Conservation (phyloP, 768 basidiomycete genomes). For the Grammothele lineata region DNA sequence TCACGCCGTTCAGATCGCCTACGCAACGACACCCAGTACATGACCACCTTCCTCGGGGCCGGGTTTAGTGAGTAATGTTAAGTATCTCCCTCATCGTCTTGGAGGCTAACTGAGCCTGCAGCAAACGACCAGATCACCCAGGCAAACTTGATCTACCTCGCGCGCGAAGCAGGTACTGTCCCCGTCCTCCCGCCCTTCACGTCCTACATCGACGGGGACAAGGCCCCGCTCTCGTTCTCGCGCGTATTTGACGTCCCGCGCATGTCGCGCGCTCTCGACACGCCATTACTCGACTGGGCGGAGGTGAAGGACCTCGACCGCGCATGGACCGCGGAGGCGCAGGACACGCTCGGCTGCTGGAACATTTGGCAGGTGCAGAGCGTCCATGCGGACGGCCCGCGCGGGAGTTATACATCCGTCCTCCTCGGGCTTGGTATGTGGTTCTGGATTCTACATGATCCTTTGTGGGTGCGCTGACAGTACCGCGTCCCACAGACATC, state of each 20-base stretch:
- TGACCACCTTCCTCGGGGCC: conserved; percentile 70
- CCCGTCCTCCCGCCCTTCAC: conserved; percentile 38
- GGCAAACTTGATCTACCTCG: conserved; percentile 40
- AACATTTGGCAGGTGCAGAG: conserved; percentile 36
- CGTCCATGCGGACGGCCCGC: conserved; percentile 21
- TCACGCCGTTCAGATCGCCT: conserved; percentile 40
- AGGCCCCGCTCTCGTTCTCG: conserved; percentile 30
- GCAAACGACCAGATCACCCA: conserved; percentile 75
- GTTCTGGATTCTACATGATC: conserved; percentile 2
- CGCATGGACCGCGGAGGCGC: conserved; percentile 11
- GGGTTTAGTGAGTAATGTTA: conserved; percentile 51
- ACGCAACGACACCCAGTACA: conserved; percentile 53
- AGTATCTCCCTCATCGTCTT: not conserved
- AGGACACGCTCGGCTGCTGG: conserved; percentile 41
- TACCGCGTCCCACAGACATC: conserved; percentile 24
- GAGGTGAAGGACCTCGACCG: conserved; percentile 34
- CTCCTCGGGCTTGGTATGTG: conserved; percentile 29
- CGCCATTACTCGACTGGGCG: conserved; percentile 37
- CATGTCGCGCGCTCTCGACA: conserved; percentile 30
- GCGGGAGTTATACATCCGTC: conserved; percentile 22
- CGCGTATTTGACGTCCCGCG: conserved; percentile 41
- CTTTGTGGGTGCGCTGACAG: no score
- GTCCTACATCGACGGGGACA: conserved; percentile 35
- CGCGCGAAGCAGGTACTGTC: conserved; percentile 32
- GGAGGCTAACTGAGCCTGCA: conserved; percentile 22